Conservation (phyloP, 2,329 filamentous ascomycete genomes). For the Simplicillium sp. region DNA sequence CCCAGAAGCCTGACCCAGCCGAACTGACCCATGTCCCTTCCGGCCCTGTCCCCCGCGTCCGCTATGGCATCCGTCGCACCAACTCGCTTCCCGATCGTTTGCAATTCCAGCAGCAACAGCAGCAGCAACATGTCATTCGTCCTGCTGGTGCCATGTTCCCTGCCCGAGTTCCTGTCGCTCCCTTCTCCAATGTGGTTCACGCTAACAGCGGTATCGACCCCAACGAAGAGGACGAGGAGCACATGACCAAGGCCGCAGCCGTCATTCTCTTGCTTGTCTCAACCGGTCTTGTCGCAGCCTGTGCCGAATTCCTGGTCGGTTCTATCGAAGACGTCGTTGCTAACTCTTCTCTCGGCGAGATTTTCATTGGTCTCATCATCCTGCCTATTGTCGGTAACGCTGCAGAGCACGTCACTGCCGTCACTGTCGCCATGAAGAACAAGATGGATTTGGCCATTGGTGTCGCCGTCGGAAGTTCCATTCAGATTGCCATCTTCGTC, state of each 20-base stretch:
- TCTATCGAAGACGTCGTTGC: constrained; percentile 55
- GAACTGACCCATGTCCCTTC: constrained; percentile 17
- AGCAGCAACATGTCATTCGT: constrained; percentile 19
- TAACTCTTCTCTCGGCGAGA: constrained; percentile 48
- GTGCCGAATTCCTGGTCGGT: constrained; percentile 61
- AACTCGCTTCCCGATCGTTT: constrained; percentile 66
- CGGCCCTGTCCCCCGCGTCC: constrained; percentile 45
- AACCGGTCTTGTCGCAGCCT: constrained; percentile 56
- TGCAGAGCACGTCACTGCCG: constrained; percentile 62
- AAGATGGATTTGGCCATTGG: constrained; percentile 70
- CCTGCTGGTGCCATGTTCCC: constrained; percentile 41
- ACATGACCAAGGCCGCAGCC: constrained; percentile 46
- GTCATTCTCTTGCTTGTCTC: constrained; percentile 53
- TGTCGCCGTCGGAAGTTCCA: constrained; percentile 60
- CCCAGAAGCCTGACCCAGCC: constrained; percentile 27
- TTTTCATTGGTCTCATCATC: constrained; percentile 63
- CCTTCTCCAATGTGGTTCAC: constrained; percentile 19
- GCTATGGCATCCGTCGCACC: constrained; percentile 60
- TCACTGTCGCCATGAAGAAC: constrained; percentile 63
- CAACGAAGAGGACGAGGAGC: constrained; percentile 28
- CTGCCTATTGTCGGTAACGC: constrained; percentile 66
- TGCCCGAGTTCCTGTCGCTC: constrained; percentile 30
- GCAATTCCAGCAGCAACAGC: constrained; percentile 27
- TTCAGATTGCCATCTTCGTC: constrained; percentile 64
- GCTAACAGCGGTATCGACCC: constrained; percentile 17